Base-by-base conservation (phyloP, 139 green algal genomes). In the Diplosphaera chodatii region DNA sequence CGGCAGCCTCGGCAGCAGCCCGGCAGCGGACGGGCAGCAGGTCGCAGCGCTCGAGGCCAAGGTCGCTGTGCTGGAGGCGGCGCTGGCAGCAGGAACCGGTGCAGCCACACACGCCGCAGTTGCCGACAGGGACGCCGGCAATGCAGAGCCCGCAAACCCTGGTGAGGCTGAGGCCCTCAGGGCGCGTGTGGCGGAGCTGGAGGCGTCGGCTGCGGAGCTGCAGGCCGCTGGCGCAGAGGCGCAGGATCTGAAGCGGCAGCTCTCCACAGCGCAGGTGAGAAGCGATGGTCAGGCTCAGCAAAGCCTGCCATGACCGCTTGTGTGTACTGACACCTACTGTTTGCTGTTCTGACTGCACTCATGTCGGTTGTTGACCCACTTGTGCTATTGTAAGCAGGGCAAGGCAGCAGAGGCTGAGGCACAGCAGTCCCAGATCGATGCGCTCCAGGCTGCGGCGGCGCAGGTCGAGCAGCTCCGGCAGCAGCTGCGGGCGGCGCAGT, bases 401-500 rank as follows among this genome's bases (percentile, higher is more conserved):
- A 16, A 63, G 23, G 55, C 55, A 28, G 22, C 6, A 28, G 23
- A 8, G 4, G 6, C 27, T 6, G 23, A 18, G n/a, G 59, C 59
- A 5, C 25, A 25, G 25, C 4, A 6, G 21, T 8, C 65, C 6
- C 28, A 75, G 40, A 62, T 79, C 5, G 33, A 62, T 16, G 62
- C 31, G 16, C 30, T 28, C 40, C 68, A 70, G 40, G 59, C 66
- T 2, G 59, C 41, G 29, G 64, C 66, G n/a, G 33, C 69, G 37
- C 33, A 55, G 40, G 10, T n/a, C 41, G 66, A 37, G 66, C n/a
- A 32, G 21, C 65, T 79, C 32, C 33, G 34, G 41, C 71, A 64
- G 3, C 71, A 79, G 67, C 55, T 65, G 5, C 5, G 5, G 3
- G 27, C 15, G 25, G 59, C 59, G 32, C 10, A 65, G 59, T 25